Evolutionary conservation across 2,329 filamentous ascomycete species (phyloP).

Genomic region (Pyrenochaeta sp.): DNA sequence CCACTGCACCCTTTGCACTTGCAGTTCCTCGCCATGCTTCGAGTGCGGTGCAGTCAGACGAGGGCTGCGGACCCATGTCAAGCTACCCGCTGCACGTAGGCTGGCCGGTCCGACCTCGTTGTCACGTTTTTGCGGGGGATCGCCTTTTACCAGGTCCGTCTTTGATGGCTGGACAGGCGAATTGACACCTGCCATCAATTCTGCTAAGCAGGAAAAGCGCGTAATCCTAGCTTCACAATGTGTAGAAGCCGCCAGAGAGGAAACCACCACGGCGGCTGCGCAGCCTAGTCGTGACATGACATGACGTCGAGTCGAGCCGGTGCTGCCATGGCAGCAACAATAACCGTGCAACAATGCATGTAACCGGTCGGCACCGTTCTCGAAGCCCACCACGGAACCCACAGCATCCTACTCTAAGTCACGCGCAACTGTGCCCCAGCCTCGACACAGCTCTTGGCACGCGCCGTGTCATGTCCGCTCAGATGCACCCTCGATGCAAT

Average conservation of each 20-base stretch:
- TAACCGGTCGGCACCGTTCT: conserved; percentile 17
- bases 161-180: not conserved
- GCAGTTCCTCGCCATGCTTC: conserved; percentile 8
- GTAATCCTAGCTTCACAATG: not conserved
- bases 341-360: conserved; percentile 7
- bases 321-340: conserved; percentile 2
- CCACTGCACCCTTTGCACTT: conserved; percentile 6
- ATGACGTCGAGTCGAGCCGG: not conserved
- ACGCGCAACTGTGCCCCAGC: conserved; percentile 7
- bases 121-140: conserved; percentile 36
- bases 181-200: not conserved
- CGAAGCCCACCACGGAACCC: conserved; percentile 6
- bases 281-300: not conserved
- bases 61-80: conserved; percentile 20
- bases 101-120: conserved; percentile 27
- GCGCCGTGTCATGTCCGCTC: not conserved
- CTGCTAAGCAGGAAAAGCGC: not conserved
- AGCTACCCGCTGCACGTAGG: conserved; percentile 21
- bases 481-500: conserved; percentile 19
- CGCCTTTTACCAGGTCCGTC: conserved; percentile 17
- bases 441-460: conserved; percentile 6
- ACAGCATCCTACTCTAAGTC: not conserved
- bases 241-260: not conserved
- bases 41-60: conserved; percentile 11
- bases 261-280: not conserved